phyloP scores from a whole-genome alignment of 495 filamentous ascomycete genomes.

The Penicillium simplicissimum region DNA sequence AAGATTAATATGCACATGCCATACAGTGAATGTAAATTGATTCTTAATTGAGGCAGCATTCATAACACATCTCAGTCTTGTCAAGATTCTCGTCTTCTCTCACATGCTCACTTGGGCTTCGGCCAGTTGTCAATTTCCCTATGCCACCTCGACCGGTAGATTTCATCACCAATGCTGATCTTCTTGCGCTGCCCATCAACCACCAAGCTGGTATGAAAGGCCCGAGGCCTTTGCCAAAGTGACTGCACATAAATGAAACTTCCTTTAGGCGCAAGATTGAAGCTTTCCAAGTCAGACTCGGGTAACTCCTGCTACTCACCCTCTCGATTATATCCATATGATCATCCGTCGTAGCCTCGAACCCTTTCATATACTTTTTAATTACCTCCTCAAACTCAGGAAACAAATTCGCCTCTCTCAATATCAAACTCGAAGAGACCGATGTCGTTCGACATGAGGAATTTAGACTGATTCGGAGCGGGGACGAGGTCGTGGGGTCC shows the following conservation, averaged over 20 bases:
- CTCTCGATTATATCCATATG: conserved; percentile 24
- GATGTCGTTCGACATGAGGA: conserved; percentile 29
- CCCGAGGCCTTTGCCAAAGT: conserved; percentile 25
- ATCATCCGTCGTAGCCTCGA: conserved; percentile 30
- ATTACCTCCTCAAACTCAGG: conserved; percentile 16
- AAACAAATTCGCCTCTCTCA: conserved; percentile 16
- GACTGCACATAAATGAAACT: conserved; percentile 32
- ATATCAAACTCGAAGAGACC: conserved; percentile 31
- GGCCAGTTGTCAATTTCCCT: conserved; percentile 35
- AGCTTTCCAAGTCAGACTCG: conserved; percentile 30
- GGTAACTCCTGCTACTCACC: conserved; percentile 28
- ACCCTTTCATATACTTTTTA: conserved; percentile 29
- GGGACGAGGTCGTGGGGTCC: conserved; percentile 35
- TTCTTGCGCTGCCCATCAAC: conserved; percentile 19
- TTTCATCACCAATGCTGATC: conserved; percentile 30
- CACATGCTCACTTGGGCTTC: conserved; percentile 20
- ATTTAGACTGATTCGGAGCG: conserved; percentile 28
- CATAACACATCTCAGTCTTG: neutral
- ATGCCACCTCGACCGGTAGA: conserved; percentile 35
- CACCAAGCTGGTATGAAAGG: conserved; percentile 30
- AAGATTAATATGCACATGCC: neutral
- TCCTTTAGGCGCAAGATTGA: conserved; percentile 32
- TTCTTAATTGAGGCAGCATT: neutral
- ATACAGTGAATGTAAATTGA: neutral
- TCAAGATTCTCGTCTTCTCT: neutral